Conservation (phyloP, 495 filamentous ascomycete species). For the Pyrenula aspistea region DNA sequence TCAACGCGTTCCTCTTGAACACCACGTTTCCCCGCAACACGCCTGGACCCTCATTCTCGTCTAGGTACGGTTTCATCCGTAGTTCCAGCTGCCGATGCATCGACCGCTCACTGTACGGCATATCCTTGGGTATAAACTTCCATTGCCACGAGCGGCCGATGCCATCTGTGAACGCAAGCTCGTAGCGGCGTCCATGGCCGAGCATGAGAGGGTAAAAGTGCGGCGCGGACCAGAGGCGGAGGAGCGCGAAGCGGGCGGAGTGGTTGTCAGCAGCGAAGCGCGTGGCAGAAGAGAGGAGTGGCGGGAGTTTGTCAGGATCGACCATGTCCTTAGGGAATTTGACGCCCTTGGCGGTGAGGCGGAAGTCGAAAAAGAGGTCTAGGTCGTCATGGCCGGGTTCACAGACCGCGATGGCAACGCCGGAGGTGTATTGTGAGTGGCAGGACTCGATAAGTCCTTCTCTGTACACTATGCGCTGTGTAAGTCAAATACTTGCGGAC, state of each 20-base stretch:
- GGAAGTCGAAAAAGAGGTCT: constrained; percentile 32
- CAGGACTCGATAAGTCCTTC: constrained; percentile 23
- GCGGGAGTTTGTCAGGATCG: constrained; percentile 16
- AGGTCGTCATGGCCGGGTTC: constrained; percentile 19
- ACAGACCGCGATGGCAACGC: constrained; percentile 21
- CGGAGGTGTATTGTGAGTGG: constrained; percentile 15
- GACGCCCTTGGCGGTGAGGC: constrained; percentile 5
- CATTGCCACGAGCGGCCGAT: constrained; percentile 29
- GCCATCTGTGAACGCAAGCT: constrained; percentile 24
- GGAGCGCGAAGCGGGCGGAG: constrained; percentile 26
- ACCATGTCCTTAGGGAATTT: constrained; percentile 10
- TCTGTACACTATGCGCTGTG: constrained; percentile 22
- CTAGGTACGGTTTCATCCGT: constrained; percentile 17
- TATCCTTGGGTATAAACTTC: constrained; percentile 39
- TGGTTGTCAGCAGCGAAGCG: constrained; percentile 16
- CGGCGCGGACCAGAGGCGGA: constrained; percentile 35
- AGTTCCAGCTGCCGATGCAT: constrained; percentile 22
- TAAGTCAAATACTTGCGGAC: not conserved
- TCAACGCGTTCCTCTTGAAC: constrained; percentile 24
- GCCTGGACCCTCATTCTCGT: not conserved
- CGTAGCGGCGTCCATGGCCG: constrained; percentile 15
- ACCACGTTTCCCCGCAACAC: constrained; percentile 24
- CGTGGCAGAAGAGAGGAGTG: constrained; percentile 14
- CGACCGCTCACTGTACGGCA: constrained; percentile 28
- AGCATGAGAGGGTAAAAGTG: constrained; percentile 39